These are phyloP conservation scores for Pseudotsuga menziesii DNA, from an alignment of 75 land plant species.

Conservation along the genomic window DNA sequence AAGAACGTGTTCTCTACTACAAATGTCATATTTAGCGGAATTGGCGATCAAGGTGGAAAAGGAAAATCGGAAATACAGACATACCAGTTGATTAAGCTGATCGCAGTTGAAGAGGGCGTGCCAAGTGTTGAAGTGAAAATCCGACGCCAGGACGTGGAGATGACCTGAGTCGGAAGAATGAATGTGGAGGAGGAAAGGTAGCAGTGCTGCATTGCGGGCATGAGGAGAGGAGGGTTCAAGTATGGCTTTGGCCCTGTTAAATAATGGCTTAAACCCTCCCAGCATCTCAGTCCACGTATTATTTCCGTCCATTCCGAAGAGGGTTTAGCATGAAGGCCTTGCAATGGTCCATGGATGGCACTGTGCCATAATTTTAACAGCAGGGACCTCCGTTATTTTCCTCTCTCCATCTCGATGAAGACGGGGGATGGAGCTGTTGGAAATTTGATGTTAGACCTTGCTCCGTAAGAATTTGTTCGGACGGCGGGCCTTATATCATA, in stretches of 20 bases:
- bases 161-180: constrained; percentile 16
- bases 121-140: constrained; percentile 21
- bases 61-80: not conserved
- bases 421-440: too few species aligned
- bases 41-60: not conserved
- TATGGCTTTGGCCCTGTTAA: constrained; percentile 14
- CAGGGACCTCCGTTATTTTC: too few species aligned
- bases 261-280: constrained; percentile 13
- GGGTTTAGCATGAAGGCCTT: not conserved
- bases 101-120: constrained; percentile 18
- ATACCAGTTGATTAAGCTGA: constrained; percentile 16
- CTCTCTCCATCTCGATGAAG: too few species aligned
- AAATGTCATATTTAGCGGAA: too few species aligned
- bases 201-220: constrained; percentile 20
- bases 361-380: too few species aligned
- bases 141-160: constrained; percentile 15
- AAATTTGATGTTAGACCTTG: too few species aligned
- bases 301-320: not conserved
- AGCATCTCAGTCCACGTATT: not conserved
- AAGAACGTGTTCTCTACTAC: not conserved
- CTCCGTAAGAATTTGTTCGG: too few species aligned
- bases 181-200: constrained; percentile 18
- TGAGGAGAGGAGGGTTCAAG: constrained; percentile 24
- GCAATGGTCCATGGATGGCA: not conserved
- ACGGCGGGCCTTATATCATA: too few species aligned